These are phyloP conservation scores for Globisporangium abappressorium DNA, from an alignment of 352 stramenopile genomes.

Conservation along the genomic window DNA sequence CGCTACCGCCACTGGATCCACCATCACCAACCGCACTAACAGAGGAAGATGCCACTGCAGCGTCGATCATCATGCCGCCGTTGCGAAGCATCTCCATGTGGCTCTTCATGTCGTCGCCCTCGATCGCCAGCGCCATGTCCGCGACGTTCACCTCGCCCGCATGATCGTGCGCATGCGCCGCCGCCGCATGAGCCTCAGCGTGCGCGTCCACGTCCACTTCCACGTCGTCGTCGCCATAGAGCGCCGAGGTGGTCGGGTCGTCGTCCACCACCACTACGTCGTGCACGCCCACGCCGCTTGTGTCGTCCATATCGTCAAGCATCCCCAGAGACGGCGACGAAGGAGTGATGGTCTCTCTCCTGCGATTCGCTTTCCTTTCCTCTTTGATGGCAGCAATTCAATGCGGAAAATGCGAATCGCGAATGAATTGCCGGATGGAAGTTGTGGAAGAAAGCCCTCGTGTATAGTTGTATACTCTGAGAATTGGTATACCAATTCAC, in stretches of 20 bases:
- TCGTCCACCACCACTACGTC: slow-evolving; percentile 3
- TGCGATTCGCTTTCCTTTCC: not conserved
- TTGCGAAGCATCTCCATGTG: slow-evolving; percentile 19
- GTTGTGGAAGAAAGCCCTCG: not conserved
- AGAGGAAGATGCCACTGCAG: not conserved
- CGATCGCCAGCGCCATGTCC: slow-evolving; percentile 18
- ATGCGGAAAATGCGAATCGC: not conserved
- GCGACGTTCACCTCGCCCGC: slow-evolving; percentile 2
- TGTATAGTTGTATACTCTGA: too few species aligned
- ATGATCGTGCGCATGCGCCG: not conserved
- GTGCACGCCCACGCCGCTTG: not conserved
- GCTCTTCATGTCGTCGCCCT: slow-evolving; percentile 18
- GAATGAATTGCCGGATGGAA: not conserved
- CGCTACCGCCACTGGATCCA: not conserved
- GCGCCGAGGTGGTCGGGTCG: slow-evolving; percentile 3
- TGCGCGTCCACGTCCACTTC: slow-evolving; percentile 1
- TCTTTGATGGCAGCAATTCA: not conserved
- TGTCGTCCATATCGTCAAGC: slow-evolving; percentile 10
- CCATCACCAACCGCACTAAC: not conserved
- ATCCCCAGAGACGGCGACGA: not conserved
- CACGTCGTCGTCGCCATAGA: slow-evolving; percentile 11
- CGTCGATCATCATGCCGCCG: slow-evolving; percentile 10
- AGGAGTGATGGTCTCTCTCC: not conserved
- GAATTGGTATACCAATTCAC: too few species aligned
- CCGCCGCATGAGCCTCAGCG: not conserved